Percentiles rank a stretch among this genome's conserved stretches.
phyloP scores from a whole-genome alignment of 257 asterid species.

The Osmanthus fragrans region DNA sequence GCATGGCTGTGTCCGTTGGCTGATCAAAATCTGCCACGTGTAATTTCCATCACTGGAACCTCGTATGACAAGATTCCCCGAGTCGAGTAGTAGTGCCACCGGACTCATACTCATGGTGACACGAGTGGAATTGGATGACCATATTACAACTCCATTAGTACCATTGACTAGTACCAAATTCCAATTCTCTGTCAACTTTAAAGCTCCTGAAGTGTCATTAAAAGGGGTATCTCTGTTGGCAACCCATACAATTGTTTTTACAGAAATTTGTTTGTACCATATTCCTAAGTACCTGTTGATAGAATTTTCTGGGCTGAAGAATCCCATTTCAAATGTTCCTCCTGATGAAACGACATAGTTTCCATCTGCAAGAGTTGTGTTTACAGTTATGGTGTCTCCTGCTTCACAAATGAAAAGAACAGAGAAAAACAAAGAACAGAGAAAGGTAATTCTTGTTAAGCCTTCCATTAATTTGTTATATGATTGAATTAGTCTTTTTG shows the following conservation, averaged over 20 bases:
- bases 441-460: neutral
- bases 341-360: slow-evolving; percentile 23
- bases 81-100: neutral
- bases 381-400: neutral
- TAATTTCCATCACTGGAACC: neutral
- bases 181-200: slow-evolving; percentile 13
- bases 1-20: slow-evolving; percentile 21
- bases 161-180: neutral
- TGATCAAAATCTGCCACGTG: neutral
- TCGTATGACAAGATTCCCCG: neutral
- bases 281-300: slow-evolving; percentile 22
- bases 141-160: neutral
- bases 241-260: slow-evolving; percentile 18
- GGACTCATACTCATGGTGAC: neutral
- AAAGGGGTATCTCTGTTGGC: slow-evolving; percentile 22
- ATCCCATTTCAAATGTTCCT: slow-evolving; percentile 30
- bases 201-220: slow-evolving; percentile 10
- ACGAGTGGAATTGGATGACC: slow-evolving; percentile 20
- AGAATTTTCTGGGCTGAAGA: slow-evolving; percentile 23
- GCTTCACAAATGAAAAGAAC: neutral
- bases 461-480: neutral
- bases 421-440: slow-evolving; percentile 1
- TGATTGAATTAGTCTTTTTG: neutral
- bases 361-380: slow-evolving; percentile 16
- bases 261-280: slow-evolving; percentile 13